Evolutionary conservation across 768 basidiomycete genomes (phyloP), one percentile per base, ranked within the genome.

Genomic region (Boletus insuetus): DNA sequence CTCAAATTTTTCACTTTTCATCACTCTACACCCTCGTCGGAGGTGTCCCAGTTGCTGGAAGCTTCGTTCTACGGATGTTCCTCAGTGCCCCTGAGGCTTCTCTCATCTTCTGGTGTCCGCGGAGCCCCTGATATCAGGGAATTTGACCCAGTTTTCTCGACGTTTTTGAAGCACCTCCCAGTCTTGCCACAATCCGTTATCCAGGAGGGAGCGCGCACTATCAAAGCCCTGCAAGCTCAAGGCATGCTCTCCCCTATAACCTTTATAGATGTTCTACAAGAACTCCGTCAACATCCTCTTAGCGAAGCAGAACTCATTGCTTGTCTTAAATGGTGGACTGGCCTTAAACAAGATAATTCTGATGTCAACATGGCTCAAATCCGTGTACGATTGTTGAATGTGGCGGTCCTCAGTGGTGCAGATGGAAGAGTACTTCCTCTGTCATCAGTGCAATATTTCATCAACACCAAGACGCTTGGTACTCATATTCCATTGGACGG

Each of bases 1-100:
- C 76, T 97, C 46, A 84, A 83, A 57, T 97, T 97, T 75, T 97
- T 96, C 75, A 87, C 90, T 2, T 97, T 93, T 72, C 82, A 85
- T 60, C 74, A 80, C 4, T 96, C 95, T 0, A 96, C 95, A 0
- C 95, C 96, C 1, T 91, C 90, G 0, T 68, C 83, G 3, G 82
- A 89, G 43, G 90, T 97, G 26, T 85, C 91, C 0, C 73, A 70
- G 11, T 71, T 82, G n/a, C 79, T 95, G 54, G 87, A 93, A 66
- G 72, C 77, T 3, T 84, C 87, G 2, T 98, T 97, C 17, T 58
- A 58, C 31, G 57, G 32, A 41, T 58, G 57, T 14, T 59, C 57
- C 19, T 24, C 57, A 16, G 37, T 32, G 2, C 58, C 57, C 6
- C 16, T 58, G 17, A 59, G 26, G 26, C 48, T 58, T 29, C 44